phyloP scores from a whole-genome alignment of 108 stramenopile genomes.

The Parmales sp. region DNA sequence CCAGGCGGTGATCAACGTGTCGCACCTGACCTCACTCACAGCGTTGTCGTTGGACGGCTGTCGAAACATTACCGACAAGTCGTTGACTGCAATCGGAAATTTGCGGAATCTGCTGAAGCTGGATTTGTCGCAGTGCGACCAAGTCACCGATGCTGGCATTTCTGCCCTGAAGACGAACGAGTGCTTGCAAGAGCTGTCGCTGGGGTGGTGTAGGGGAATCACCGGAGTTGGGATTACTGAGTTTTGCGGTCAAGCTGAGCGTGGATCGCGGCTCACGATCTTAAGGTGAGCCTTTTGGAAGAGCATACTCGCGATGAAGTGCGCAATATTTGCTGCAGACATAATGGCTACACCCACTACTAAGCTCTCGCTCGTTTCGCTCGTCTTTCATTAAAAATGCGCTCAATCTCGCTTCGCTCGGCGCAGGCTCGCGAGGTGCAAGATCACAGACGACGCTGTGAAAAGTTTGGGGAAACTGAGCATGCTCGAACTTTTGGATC shows the following conservation, averaged over 20 bases:
- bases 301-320: too few species aligned
- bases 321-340: too few species aligned
- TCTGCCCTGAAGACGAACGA: conserved; percentile 37
- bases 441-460: conserved; percentile 50
- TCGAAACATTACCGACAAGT: conserved; percentile 64
- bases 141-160: conserved; percentile 63
- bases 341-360: too few species aligned
- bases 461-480: conserved; percentile 31
- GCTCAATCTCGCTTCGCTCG: too few species aligned
- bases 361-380: too few species aligned
- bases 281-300: too few species aligned
- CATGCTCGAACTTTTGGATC: conserved; percentile 50
- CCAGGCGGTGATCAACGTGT: conserved; percentile 63
- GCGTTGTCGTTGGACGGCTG: conserved; percentile 62
- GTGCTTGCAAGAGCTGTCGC: conserved; percentile 52
- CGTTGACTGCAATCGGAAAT: conserved; percentile 35
- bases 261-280: conserved; percentile 34
- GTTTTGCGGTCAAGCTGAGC: conserved; percentile 38
- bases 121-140: conserved; percentile 67
- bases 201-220: conserved; percentile 68
- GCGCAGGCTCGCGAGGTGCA: too few species aligned
- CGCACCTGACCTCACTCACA: conserved; percentile 43
- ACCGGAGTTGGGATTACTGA: conserved; percentile 49
- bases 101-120: conserved; percentile 43
- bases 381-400: too few species aligned